Base-by-base conservation (phyloP, 768 basidiomycete species). In the Podaxis sp. region DNA sequence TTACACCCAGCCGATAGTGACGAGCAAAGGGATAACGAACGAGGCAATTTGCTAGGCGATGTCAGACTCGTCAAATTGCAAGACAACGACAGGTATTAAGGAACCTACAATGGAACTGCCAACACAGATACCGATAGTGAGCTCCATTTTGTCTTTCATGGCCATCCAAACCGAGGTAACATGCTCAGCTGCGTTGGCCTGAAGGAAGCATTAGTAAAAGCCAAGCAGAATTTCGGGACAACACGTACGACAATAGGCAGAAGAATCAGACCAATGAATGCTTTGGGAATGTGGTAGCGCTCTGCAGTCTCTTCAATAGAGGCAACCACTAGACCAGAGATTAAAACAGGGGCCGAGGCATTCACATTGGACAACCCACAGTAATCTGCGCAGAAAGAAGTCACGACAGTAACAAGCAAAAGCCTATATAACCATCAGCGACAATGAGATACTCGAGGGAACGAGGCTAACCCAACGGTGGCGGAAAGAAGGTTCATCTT, bases 251-350 rank as follows among this genome's bases (percentile, higher is more conserved):
- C 94, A 54, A 97, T 87, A 2, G 94, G 93, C 4, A 97, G 76
- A 32, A 97, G 77, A 65, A 95, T 91, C 13, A 95, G 72, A 70
- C 91, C 91, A 65, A 94, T 93, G 75, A 95, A 94, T 0, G 86
- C 66, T 72, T 91, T 92, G 0, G 92, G 91, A 57, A 97, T 90
- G 57, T 80, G 71, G 72, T 92, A 94, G 42, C 89, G 80, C 11
- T 83, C 77, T 2, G 94, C 92, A 25, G 91, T 92, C 70, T 95
- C 93, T 71, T 96, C 95, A 64, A 97, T 96, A 3, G 91, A 93
- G 2, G 88, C 90, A 38, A 96, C 93, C 71, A 93, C 91, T 92
- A 56, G 36, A 18, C 16, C 48, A 16, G 28, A 57, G 0, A 5
- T 81, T 75, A 78, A 44, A 21, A 25, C 51, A 16, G 21, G 51